A percentile compares a stretch with the other conserved stretches of the same genome.
Conservation (phyloP, 2,329 filamentous ascomycete genomes). For the Diplocarpon mali region DNA sequence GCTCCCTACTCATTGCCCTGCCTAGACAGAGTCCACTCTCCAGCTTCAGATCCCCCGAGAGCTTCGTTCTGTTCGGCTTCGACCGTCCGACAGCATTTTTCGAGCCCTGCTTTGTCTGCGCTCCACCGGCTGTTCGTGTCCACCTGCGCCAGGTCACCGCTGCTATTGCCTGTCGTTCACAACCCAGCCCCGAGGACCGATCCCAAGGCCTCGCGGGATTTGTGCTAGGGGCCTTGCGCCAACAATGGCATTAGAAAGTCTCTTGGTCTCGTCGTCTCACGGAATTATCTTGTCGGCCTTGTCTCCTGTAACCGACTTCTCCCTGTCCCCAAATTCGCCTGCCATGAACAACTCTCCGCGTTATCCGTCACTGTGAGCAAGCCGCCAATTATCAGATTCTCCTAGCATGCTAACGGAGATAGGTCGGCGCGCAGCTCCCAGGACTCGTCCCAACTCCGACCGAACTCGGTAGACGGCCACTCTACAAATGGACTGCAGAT, state of each 20-base stretch:
- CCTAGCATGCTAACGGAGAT: constrained; percentile 13
- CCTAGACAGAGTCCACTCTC: too few relatives aligned
- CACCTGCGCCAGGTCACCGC: constrained; percentile 8
- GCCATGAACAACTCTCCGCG: constrained; percentile 33
- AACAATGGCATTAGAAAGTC: constrained; percentile 49
- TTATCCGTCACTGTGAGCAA: constrained; percentile 41
- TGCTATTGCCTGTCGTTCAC: constrained; percentile 10
- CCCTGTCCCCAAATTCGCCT: constrained; percentile 41
- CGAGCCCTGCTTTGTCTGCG: background rate
- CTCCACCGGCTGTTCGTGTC: constrained; percentile 7
- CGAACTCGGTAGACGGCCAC: constrained; percentile 33
- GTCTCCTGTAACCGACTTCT: constrained; percentile 43
- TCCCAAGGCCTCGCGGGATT: constrained; percentile 11
- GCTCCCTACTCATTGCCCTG: constrained; percentile 1
- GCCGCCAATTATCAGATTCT: background rate
- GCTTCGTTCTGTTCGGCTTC: constrained; percentile 17
- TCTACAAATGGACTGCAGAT: constrained; percentile 31
- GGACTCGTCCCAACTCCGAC: constrained; percentile 40
- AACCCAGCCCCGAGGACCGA: constrained; percentile 11
- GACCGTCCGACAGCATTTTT: constrained; percentile 19
- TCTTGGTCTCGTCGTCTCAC: constrained; percentile 47
- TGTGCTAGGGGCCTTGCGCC: constrained; percentile 14
- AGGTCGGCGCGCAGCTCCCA: constrained; percentile 34
- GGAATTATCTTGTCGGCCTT: constrained; percentile 44
- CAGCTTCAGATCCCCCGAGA: too few relatives aligned